Percentiles rank a stretch among this genome's conserved stretches.
These are phyloP conservation scores for Nicotiana otophora DNA, from an alignment of 257 asterid genomes.

Conservation along the genomic window DNA sequence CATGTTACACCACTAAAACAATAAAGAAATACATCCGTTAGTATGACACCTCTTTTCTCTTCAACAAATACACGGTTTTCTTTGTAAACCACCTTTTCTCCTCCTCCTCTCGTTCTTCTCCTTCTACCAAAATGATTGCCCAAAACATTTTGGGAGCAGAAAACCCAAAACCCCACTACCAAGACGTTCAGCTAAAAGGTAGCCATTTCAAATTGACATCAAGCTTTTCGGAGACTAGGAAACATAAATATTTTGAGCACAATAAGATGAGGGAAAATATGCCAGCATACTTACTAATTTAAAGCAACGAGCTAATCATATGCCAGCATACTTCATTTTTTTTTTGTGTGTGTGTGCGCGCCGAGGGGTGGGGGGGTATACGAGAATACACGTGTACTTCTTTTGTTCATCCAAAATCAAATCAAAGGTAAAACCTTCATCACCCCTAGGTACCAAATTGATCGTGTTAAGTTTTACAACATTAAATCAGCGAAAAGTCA, in stretches of 20 bases:
- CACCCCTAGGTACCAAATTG: neutral
- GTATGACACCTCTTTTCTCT: neutral
- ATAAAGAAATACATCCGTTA: neutral
- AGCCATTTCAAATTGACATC: neutral
- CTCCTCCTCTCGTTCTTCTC: neutral
- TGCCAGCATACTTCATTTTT: neutral
- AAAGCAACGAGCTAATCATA: neutral
- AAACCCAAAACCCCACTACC: neutral
- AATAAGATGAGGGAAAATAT: neutral
- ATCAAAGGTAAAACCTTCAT: neutral
- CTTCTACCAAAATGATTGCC: neutral
- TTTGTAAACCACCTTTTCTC: neutral
- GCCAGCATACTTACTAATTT: neutral
- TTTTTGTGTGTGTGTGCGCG: too few species aligned
- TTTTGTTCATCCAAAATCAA: neutral
- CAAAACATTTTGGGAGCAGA: neutral
- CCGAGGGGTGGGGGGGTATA: neutral
- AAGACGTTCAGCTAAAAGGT: neutral
- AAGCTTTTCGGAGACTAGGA: neutral
- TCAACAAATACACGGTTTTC: neutral
- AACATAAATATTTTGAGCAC: neutral
- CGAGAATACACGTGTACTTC: neutral
- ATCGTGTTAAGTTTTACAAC: neutral
- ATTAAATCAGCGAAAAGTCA: neutral
- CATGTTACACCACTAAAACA: neutral